Base-by-base conservation (phyloP, 2,329 filamentous ascomycete genomes). In the Dothideomycetes sp. region DNA sequence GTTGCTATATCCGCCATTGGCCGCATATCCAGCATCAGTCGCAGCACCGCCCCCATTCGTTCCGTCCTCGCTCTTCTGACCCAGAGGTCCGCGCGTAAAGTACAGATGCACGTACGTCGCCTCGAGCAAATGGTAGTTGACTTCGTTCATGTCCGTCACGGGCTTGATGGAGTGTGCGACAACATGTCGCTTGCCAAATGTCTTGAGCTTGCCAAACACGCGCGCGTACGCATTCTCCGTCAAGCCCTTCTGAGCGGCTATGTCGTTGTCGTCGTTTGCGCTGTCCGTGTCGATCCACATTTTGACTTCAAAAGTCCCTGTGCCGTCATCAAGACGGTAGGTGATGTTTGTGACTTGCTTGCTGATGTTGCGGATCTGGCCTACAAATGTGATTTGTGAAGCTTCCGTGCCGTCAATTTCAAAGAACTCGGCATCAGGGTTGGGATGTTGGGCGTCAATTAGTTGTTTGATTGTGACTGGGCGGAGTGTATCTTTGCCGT, bases 381-480 rank as follows among this genome's bases (percentile, higher is more conserved):
- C 91, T 45, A 98, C 77, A 50, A 96, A 81, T 19, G 84, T 89
- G 46, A 93, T 68, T 66, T 89, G 73, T 31, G 79, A 80, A 45
- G 88, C 69, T 47, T 81, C 74, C 34, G 70, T 64, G 48, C 78
- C 81, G 64, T 96, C 91, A 53, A 96, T 83, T 47, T 79, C 78
- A 72, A 93, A 91, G 47, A 55, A 49, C 27, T 86, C 80, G 41
- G 79, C 77, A 44, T 80, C 76, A 2, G 79, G 77, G 58, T 83
- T 81, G 30, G 79, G 75, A 62, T 86, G 81, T 47, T 82, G 73
- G 47, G 86, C 84, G 47, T 93, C 85, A 55, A 88, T 69, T 42
- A 95, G 75, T 64, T 98, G 91, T 63, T 95, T 95, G 64, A 96
- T 85, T 9, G 91, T 98, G 34, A 95, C 84, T 1, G 91, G 88